phyloP scores from a whole-genome alignment of 1,139 yeast genomes.

The Yamadazyma pseudoaaseri region DNA sequence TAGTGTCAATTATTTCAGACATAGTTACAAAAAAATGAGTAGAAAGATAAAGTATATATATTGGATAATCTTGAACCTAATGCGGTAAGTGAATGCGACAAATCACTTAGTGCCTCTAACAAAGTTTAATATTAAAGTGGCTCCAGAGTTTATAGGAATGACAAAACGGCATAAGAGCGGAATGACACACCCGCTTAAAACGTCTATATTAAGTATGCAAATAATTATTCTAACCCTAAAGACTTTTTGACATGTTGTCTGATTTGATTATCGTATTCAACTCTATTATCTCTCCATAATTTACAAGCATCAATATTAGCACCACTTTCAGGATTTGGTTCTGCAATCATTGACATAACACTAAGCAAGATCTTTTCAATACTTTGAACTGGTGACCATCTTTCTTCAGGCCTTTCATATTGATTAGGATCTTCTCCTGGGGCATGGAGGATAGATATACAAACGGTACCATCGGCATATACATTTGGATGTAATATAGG shows the following conservation, averaged over 20 bases:
- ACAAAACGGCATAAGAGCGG: no score
- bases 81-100: no score
- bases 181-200: no score
- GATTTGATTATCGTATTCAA: slow-evolving; percentile 64
- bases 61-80: no score
- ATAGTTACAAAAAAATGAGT: no score
- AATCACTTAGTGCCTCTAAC: no score
- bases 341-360: slow-evolving; percentile 95
- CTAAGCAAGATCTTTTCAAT: slow-evolving; percentile 90
- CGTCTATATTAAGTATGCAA: no score
- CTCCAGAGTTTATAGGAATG: no score
- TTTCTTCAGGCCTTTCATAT: slow-evolving; percentile 91
- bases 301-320: slow-evolving; percentile 97
- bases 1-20: slow-evolving; percentile 5
- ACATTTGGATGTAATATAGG: slow-evolving; percentile 91
- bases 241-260: slow-evolving; percentile 61
- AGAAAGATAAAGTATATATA: no score
- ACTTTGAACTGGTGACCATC: slow-evolving; percentile 98
- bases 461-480: slow-evolving; percentile 91
- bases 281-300: slow-evolving; percentile 84
- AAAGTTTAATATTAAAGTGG: no score
- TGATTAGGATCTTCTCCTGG: slow-evolving; percentile 98
- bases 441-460: slow-evolving; percentile 90
- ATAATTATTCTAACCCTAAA: slow-evolving; percentile 51
- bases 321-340: slow-evolving; percentile 94